Conservation (phyloP, 345 rosid genomes). For the Kandelia obovata region DNA sequence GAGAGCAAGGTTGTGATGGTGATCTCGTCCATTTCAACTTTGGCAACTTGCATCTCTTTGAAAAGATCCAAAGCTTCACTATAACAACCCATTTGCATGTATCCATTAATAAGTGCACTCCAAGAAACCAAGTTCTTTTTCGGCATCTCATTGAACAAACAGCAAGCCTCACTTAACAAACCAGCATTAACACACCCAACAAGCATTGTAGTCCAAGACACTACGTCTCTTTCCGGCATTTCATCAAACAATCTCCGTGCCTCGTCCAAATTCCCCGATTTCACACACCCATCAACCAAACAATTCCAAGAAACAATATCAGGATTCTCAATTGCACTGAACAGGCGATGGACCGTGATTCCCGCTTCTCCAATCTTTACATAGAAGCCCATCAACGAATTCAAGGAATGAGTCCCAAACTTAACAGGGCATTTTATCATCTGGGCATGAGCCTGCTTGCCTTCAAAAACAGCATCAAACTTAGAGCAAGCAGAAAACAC, state of each 20-base stretch:
- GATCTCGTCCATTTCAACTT: conserved; percentile 14
- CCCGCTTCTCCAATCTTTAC: conserved; percentile 19
- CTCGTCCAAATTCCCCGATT: conserved; percentile 16
- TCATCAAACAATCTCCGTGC: conserved; percentile 24
- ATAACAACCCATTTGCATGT: conserved; percentile 15
- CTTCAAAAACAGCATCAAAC: conserved; percentile 21
- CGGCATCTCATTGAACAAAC: conserved; percentile 20
- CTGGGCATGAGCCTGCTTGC: conserved; percentile 30
- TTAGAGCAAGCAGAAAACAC: conserved; percentile 30
- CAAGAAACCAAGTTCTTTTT: conserved; percentile 26
- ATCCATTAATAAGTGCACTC: conserved; percentile 23
- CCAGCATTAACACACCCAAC: conserved; percentile 20
- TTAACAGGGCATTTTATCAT: conserved; percentile 20
- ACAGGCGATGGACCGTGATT: conserved; percentile 8
- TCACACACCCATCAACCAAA: conserved; percentile 21
- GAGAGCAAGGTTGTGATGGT: conserved; percentile 18
- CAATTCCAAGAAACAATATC: conserved; percentile 29
- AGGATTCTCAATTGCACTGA: conserved; percentile 17
- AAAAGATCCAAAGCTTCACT: conserved; percentile 17
- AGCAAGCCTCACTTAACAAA: conserved; percentile 13
- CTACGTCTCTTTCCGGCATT: conserved; percentile 31
- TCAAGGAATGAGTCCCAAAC: conserved; percentile 23
- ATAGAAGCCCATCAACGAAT: conserved; percentile 27
- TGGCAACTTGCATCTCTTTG: conserved; percentile 20
- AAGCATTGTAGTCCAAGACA: conserved; percentile 24